A percentile compares a stretch with the other conserved stretches of the same genome.
Conservation (phyloP, 2,329 filamentous ascomycete genomes). For the Metarhizium sp. region DNA sequence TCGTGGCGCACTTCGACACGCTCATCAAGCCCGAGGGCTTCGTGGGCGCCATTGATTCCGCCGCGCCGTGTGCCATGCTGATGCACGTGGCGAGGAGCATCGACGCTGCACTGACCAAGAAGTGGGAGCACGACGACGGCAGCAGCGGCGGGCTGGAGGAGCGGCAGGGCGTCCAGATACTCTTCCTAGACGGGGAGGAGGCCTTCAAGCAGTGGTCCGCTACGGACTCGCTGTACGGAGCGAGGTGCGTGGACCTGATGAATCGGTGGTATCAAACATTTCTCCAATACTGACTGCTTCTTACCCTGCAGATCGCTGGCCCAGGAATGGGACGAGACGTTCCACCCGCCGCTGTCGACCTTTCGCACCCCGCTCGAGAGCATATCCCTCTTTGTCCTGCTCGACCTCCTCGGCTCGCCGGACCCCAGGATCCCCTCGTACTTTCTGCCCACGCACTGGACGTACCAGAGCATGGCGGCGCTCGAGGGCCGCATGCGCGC, state of each 20-base stretch:
- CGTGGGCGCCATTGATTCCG: slow-evolving; percentile 88
- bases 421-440: slow-evolving; percentile 71
- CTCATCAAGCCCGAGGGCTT: slow-evolving; percentile 75
- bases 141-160: slow-evolving; percentile 50
- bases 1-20: slow-evolving; percentile 92
- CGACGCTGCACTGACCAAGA: slow-evolving; percentile 67
- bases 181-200: slow-evolving; percentile 91
- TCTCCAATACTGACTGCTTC: not conserved
- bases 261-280: not conserved
- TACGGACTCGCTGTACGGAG: slow-evolving; percentile 79
- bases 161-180: slow-evolving; percentile 75
- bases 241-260: slow-evolving; percentile 42
- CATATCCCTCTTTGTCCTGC: slow-evolving; percentile 82
- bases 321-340: slow-evolving; percentile 64
- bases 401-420: slow-evolving; percentile 72
- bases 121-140: slow-evolving; percentile 61
- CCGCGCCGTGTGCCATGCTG: slow-evolving; percentile 88
- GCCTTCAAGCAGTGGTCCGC: slow-evolving; percentile 75
- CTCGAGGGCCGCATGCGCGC: slow-evolving; percentile 66
- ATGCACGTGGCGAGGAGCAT: slow-evolving; percentile 77
- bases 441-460: slow-evolving; percentile 88
- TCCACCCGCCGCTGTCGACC: slow-evolving; percentile 62
- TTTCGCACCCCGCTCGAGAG: slow-evolving; percentile 66
- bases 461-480: slow-evolving; percentile 66
- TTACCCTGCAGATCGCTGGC: slow-evolving; percentile 52